These are phyloP conservation scores for Magnusiomyces clavatus DNA, from an alignment of 1,139 yeast species.

Conservation along the genomic window DNA sequence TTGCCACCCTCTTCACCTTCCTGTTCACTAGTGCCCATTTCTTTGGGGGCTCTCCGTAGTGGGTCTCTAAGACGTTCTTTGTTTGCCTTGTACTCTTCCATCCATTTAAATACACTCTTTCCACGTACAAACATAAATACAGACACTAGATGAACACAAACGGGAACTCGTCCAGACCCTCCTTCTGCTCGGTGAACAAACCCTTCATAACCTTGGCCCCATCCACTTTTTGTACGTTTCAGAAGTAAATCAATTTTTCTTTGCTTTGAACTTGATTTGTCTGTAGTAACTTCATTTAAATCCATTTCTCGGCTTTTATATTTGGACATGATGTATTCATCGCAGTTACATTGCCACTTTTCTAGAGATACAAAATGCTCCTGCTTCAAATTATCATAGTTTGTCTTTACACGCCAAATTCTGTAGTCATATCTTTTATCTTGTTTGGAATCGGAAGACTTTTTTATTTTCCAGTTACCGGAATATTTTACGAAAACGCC, in stretches of 20 bases:
- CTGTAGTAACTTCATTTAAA: not conserved
- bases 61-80: not conserved
- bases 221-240: not conserved
- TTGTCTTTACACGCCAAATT: not conserved
- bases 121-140: constrained; percentile 2
- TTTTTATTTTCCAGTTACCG: too few relatives aligned
- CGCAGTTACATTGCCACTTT: constrained; percentile 4
- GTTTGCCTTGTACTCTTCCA: not conserved
- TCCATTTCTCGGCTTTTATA: not conserved
- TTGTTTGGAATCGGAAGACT: not conserved
- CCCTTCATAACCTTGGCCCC: constrained; percentile 3
- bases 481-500: too few relatives aligned
- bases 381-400: not conserved
- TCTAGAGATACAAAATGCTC: not conserved
- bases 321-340: constrained; percentile 1
- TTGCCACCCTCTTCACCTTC: not conserved
- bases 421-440: too few relatives aligned
- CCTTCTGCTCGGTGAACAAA: not conserved
- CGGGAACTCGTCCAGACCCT: not conserved
- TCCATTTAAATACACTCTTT: not conserved
- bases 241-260: not conserved
- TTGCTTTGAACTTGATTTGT: not conserved
- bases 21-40: not conserved
- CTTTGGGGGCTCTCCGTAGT: not conserved
- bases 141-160: not conserved